phyloP scores from a whole-genome alignment of 2,329 filamentous ascomycete genomes.

The Neopestalotiopsis clavispora region DNA sequence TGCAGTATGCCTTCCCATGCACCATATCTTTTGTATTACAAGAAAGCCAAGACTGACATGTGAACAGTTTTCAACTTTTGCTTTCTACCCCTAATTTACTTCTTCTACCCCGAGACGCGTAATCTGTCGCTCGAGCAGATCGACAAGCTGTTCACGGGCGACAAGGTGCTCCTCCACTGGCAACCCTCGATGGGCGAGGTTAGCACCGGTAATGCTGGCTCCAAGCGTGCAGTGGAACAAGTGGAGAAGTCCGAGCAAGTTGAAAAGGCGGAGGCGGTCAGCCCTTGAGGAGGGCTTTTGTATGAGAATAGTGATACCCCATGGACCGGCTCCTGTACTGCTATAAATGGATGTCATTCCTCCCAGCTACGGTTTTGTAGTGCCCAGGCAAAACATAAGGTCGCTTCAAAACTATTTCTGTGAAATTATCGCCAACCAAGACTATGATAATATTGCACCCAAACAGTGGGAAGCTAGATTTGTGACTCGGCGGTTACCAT shows the following conservation, averaged over 20 bases:
- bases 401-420: neutral
- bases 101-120: constrained; percentile 23
- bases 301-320: neutral
- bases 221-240: neutral
- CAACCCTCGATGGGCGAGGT: constrained; percentile 9
- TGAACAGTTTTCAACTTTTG: constrained; percentile 37
- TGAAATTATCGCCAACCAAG: neutral
- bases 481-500: neutral
- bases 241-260: neutral
- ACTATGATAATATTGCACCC: neutral
- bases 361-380: neutral
- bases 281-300: neutral
- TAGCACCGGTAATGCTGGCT: neutral
- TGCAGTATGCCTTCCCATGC: constrained; percentile 22
- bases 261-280: neutral
- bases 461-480: neutral
- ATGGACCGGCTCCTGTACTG: neutral
- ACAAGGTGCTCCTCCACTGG: constrained; percentile 14
- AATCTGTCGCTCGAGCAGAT: constrained; percentile 37
- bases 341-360: neutral
- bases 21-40: neutral
- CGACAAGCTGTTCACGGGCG: constrained; percentile 24
- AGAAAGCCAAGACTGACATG: constrained; percentile 27
- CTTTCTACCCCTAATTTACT: constrained; percentile 23
- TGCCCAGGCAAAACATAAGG: neutral